A percentile compares a stretch with the other conserved stretches of the same genome.
phyloP scores from a whole-genome alignment of 2,329 filamentous ascomycete genomes.

The Pseudocercospora vitis region DNA sequence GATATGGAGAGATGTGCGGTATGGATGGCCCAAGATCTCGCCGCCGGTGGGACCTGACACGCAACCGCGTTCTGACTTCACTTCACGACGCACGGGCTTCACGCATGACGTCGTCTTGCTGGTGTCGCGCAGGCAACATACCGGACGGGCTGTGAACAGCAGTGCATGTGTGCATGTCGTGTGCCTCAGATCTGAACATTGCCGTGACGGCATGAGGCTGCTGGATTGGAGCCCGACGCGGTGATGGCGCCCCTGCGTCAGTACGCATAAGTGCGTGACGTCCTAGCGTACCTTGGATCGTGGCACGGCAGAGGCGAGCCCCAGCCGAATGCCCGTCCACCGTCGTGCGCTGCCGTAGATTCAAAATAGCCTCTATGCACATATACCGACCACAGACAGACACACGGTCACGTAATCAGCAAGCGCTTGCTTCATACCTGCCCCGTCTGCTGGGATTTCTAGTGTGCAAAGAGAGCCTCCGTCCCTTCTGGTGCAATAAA shows the following conservation, averaged over 20 bases:
- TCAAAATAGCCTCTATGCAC: too few relatives aligned
- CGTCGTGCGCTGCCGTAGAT: too few relatives aligned
- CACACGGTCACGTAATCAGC: neutral
- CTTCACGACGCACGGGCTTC: neutral
- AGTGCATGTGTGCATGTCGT: neutral
- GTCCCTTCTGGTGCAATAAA: too few relatives aligned
- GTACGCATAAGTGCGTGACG: neutral
- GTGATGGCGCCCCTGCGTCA: neutral
- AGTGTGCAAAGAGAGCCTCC: too few relatives aligned
- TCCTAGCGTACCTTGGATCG: neutral
- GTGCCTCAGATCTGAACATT: neutral
- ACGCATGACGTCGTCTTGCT: neutral
- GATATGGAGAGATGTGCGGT: neutral
- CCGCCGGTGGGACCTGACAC: conserved; percentile 2
- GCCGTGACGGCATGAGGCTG: neutral
- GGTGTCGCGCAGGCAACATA: neutral
- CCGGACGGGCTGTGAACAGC: neutral
- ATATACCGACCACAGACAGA: too few relatives aligned
- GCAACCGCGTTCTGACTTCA: neutral
- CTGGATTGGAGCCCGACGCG: neutral
- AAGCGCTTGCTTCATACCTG: too few relatives aligned
- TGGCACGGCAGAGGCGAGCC: neutral
- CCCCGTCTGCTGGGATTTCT: too few relatives aligned
- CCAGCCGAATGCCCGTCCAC: neutral
- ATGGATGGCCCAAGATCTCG: neutral